Evolutionary conservation across 2,329 filamentous ascomycete genomes (phyloP), one percentile per base, ranked within the genome.

Genomic region (Exophiala xenobiotica): DNA sequence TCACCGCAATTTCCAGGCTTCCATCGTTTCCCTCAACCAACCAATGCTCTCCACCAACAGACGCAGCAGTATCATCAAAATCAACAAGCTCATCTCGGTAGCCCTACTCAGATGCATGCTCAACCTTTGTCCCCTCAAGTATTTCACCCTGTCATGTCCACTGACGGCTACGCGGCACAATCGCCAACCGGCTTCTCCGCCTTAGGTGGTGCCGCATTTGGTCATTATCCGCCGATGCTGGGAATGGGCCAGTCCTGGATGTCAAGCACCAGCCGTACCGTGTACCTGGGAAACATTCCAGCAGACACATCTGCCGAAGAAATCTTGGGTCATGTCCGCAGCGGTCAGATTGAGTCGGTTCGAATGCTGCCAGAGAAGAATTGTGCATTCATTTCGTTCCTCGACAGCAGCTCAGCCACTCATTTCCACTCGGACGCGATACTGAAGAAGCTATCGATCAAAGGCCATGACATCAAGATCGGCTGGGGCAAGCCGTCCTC

Each of bases 341-440:
- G 93, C 71, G 93, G 93, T 19, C 93, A 97, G 69, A 97, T 99
- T 65, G 93, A 99, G 76, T 97, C 93, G n/a, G 93, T 99, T 46
- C 87, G 93, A 63, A 81, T 99, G 60, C 79, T 99, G 49, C 90
- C 92, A 19, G 93, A 99, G 74, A 99, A 97, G 88, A 99, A 97
- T 79, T 99, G 93, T 68, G 93, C 93, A 52, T 99, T 99, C 78
- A 97, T 99, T 68, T 99, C 93, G 6, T 99, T 99, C 77, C 79
- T 99, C 60, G 93, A 99, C 67, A 90, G 91, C 64, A 96, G 91
- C 75, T 96, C 93, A 23, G 93, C 93, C 50, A 97, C 92, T 18
- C 93, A 99, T 70, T 99, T 99, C 76, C 93, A 99, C 78, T 99
- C 93, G 16, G 93, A 99, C 78, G 93, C 93, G 62, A 99, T 99